Conservation (phyloP, 2,329 filamentous ascomycete species). For the Helicocarpus griseus region DNA sequence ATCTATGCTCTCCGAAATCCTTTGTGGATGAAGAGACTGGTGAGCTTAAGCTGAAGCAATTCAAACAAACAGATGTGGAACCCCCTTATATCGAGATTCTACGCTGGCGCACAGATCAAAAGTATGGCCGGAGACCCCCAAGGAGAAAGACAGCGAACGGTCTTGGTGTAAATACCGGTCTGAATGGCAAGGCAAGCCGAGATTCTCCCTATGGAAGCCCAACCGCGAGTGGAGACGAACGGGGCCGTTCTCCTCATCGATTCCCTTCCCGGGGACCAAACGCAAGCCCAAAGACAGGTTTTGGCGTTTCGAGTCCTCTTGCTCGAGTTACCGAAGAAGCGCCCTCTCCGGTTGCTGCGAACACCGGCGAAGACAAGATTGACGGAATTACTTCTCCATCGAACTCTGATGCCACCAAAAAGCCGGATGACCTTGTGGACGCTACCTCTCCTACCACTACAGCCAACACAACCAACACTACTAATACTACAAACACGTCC, state of each 20-base stretch:
- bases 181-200: constrained; percentile 36
- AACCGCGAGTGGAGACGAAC: constrained; percentile 33
- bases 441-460: constrained; percentile 27
- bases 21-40: constrained; percentile 84
- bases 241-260: constrained; percentile 40
- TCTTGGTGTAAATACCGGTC: constrained; percentile 45
- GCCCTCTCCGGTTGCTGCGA: constrained; percentile 25
- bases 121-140: constrained; percentile 59
- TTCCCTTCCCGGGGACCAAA: constrained; percentile 34
- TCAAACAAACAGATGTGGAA: constrained; percentile 80
- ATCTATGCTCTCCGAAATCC: constrained; percentile 81
- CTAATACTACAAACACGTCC: constrained; percentile 8
- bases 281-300: constrained; percentile 35
- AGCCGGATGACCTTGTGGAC: constrained; percentile 30
- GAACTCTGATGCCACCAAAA: constrained; percentile 20
- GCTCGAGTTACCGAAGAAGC: constrained; percentile 39
- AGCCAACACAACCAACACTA: constrained; percentile 14
- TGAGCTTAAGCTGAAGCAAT: constrained; percentile 86
- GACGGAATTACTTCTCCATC: constrained; percentile 23
- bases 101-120: constrained; percentile 91
- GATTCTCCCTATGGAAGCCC: constrained; percentile 46
- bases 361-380: constrained; percentile 24
- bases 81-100: constrained; percentile 91
- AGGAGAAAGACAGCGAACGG: constrained; percentile 40
- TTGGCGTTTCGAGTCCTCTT: constrained; percentile 36